phyloP scores from a whole-genome alignment of 108 stramenopile species.

The Conticribra weissflogii region DNA sequence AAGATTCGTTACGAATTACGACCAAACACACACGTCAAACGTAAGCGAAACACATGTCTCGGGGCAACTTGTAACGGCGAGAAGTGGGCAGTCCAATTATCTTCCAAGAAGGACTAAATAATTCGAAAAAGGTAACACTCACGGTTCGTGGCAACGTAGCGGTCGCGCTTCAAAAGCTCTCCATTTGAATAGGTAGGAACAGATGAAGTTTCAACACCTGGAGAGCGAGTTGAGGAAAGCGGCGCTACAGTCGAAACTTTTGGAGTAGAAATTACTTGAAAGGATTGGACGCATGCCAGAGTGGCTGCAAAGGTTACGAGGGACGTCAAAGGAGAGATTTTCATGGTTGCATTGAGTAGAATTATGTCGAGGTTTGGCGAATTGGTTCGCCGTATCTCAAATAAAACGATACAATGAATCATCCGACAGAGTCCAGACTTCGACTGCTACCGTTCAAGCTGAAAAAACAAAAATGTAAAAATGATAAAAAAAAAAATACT shows the following conservation, averaged over 20 bases:
- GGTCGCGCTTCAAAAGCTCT: constrained; percentile 71
- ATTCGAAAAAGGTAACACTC: neutral
- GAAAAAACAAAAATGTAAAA: too few relatives aligned
- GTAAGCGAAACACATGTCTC: neutral
- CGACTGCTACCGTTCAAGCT: too few relatives aligned
- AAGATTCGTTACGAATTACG: neutral
- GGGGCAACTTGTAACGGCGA: too few relatives aligned
- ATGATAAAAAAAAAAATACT: too few relatives aligned
- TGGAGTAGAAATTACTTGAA: neutral
- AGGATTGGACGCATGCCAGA: neutral
- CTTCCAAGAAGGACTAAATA: too few relatives aligned
- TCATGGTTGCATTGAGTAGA: too few relatives aligned
- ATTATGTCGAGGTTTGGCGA: too few relatives aligned
- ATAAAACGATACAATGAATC: too few relatives aligned
- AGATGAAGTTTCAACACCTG: neutral
- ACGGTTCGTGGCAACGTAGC: constrained; percentile 86
- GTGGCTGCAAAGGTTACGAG: neutral
- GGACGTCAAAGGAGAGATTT: neutral
- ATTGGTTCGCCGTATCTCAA: too few relatives aligned
- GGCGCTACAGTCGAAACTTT: neutral
- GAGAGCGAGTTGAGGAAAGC: neutral
- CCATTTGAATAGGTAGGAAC: constrained; percentile 19
- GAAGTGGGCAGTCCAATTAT: too few relatives aligned
- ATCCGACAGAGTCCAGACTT: too few relatives aligned
- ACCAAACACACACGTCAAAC: neutral